Evolutionary conservation across 805 yeast genomes (phyloP).

Genomic region (Lachancea meyersii): DNA sequence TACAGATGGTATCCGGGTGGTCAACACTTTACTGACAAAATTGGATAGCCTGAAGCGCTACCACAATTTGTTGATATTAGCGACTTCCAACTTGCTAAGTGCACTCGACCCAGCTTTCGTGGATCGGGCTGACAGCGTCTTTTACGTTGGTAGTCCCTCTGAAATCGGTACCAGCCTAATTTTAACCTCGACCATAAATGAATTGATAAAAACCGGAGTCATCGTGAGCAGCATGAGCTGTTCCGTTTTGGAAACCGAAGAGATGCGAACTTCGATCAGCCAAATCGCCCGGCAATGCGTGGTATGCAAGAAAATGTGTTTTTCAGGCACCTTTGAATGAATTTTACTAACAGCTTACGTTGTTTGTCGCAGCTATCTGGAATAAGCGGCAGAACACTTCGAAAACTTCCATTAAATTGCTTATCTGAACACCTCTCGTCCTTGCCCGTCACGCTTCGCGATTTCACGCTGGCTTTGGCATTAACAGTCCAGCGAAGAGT

Average conservation of each 20-base stretch:
- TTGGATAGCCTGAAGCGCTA: constrained; percentile 36
- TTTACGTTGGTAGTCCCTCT: constrained; percentile 35
- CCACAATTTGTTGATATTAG: constrained; percentile 34
- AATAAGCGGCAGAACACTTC: constrained; percentile 29
- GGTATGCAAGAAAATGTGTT: constrained; percentile 18
- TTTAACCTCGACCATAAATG: constrained; percentile 26
- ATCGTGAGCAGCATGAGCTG: constrained; percentile 7
- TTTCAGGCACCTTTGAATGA: neutral
- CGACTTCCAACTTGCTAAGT: constrained; percentile 38
- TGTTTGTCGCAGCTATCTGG: constrained; percentile 13
- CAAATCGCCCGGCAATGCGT: constrained; percentile 20
- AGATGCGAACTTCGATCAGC: constrained; percentile 12
- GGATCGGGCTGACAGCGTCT: constrained; percentile 39
- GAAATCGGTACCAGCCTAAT: constrained; percentile 28
- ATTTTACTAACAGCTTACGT: neutral
- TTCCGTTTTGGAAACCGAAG: constrained; percentile 3
- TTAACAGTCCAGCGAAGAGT: neutral
- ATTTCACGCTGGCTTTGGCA: constrained; percentile 25
- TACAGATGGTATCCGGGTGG: constrained; percentile 39
- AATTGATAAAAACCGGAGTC: constrained; percentile 18
- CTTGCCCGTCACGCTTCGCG: constrained; percentile 23
- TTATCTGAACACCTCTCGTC: constrained; percentile 25
- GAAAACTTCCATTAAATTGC: constrained; percentile 27
- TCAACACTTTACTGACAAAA: constrained; percentile 39
- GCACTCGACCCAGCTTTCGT: constrained; percentile 41